Evolutionary conservation across 129 eudicot genomes (phyloP), one percentile per base, ranked within the genome.

Genomic region (Apium graveolens): DNA sequence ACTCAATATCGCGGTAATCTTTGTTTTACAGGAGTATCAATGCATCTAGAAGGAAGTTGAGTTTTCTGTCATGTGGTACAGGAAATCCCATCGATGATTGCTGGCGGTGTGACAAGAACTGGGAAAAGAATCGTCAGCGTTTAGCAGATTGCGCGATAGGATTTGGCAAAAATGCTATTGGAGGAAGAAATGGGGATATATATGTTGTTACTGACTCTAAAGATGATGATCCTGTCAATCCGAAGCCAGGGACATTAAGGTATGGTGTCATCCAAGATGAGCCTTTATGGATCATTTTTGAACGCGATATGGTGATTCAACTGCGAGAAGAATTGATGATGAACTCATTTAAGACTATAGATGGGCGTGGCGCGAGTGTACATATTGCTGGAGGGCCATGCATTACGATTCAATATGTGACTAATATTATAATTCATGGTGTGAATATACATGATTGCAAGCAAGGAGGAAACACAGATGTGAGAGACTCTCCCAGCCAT

Each of bases 351-450:
- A 93, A 93, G 88, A 93, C 98, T 5, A 93, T 93, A 10, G 98
- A 93, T 38, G 97, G 97, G 0, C 82, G 98, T 5, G 98, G 98
- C 0, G 97, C 98, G 0, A 82, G 81, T 41, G 91, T 93, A 3
- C 98, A 93, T 78, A 87, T 93, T 11, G 90, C 98, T 1, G 94
- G 94, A 11, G 98, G 98, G 16, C 93, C 93, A 11, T 91, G 98
- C 86, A 93, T 93, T 46, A 93, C 98, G 21, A 82, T 93, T 24
- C 98, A 93, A 21, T 91, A 86, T 70, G 97, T 91, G 71, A 89
- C 94, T 0, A 92, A 92, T 85, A 86, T 92, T 51, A 92, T 92
- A 57, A 92, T 92, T 39, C 97, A 92, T 78, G 97, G 98, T 5
- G 37, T 93, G 34, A 87, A 86, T 78, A 86, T 93, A 43, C 98